phyloP scores from a whole-genome alignment of 78 protist genomes.

The slime mould (Dictyostelium discoideum) region DNA sequence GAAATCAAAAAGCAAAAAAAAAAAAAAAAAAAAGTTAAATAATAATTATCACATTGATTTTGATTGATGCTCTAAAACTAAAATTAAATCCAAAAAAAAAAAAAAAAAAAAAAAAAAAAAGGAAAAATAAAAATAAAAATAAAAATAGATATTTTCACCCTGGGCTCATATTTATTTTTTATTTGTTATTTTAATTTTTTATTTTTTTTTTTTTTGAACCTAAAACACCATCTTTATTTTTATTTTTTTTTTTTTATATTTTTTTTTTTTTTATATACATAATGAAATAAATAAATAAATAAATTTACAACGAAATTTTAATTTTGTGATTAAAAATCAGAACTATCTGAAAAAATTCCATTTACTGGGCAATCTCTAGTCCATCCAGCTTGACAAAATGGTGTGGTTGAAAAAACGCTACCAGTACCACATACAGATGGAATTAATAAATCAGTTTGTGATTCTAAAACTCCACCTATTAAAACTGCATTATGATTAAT shows the following conservation, averaged over 20 bases:
- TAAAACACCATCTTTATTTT: neutral
- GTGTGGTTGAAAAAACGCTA: neutral
- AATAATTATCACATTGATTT: no score
- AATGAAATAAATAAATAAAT: neutral
- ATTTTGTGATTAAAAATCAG: neutral
- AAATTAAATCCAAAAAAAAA: no score
- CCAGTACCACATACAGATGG: neutral
- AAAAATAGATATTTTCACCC: no score
- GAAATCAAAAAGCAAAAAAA: no score
- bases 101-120: no score
- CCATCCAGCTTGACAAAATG: neutral
- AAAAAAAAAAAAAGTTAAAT: no score
- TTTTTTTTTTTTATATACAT: neutral
- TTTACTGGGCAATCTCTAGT: neutral
- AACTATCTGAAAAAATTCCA: neutral
- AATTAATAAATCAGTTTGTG: neutral
- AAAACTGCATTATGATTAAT: neutral
- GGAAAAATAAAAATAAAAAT: no score
- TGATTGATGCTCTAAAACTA: no score
- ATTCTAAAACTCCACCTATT: slow-evolving; percentile 47
- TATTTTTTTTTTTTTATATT: neutral
- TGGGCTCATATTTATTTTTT: no score
- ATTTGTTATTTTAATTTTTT: no score
- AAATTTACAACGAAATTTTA: neutral
- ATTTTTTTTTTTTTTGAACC: no score